Base-by-base conservation (phyloP, 768 basidiomycete species). In the Favolaschia claudopus region DNA sequence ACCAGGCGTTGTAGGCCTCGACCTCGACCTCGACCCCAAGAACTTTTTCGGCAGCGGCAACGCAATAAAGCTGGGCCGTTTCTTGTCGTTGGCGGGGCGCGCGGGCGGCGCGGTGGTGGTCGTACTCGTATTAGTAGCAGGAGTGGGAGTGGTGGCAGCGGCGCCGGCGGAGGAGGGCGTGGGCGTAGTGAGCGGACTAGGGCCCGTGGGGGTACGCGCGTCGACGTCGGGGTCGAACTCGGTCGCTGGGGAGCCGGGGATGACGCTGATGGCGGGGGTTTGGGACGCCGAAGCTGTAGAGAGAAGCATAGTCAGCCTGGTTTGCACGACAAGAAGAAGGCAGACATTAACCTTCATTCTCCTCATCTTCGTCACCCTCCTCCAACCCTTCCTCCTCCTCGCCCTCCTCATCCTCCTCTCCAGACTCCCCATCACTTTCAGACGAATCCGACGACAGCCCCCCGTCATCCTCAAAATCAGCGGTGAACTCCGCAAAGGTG, bases 391-490 rank as follows among this genome's bases (percentile, higher is more conserved):
- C 43, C 28, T 68, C 72, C 1, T 66, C 60, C 13, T 71, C 69
- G 7, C 80, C 72, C 17, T 62, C 67, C 17, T 52, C 58, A 7
- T 24, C 32, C 17, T 55, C 46, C 33, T 33, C 9, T 32, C 34
- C 45, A 1, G 20, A 31, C 5, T 19, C 32, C 19, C 40, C 36
- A 19, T 38, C 40, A 2, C 44, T 19, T 58, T 67, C 70, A n/a
- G 47, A 59, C 0, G 72, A 71, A 38, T 79, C 79, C 4, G 68
- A 82, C 27, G 86, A 89, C 10, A 92, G 75, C 5, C 88, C 86
- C n/a, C 86, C 93, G 66, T 93, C 93, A 66, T 95, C 93, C 69
- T 89, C 83, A 62, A 84, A 86, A 22, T 79, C 82, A 3, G 84
- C 84, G 7, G n/a, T n/a, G n/a, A n/a, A n/a, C n/a, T n/a, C 79